Base-by-base conservation (phyloP, 2,329 filamentous ascomycete genomes). In the Exophiala bonariae region DNA sequence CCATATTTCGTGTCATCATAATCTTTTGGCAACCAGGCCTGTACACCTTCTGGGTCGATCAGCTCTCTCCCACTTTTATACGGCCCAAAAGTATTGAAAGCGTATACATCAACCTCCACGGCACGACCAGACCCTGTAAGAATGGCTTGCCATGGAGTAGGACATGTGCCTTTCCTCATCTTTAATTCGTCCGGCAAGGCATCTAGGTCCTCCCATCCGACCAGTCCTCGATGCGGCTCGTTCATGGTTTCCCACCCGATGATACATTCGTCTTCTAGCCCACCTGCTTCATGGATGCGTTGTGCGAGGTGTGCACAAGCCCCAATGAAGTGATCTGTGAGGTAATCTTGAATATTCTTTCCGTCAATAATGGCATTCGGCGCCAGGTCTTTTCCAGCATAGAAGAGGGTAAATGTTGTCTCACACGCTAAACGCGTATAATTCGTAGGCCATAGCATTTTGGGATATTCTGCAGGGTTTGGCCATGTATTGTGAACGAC, bases 361-460 rank as follows among this genome's bases (percentile, higher is more conserved):
- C 90, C 90, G 64, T 99, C 84, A 46, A 99, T 92, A 57, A 96
- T 87, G 58, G 92, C 96, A 62, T 96, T 96, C 3, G 95, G 95
- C 1, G 93, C 89, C 73, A 96, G 97, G 61, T 95, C 89, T 54
- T 77, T 82, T 28, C 93, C 93, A 7, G 80, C 91, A 66, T 95
- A 99, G 72, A 96, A 99, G 41, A 97, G 72, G 0, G 92, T 96
- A 65, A 96, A 97, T 58, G 97, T 89, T 36, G 89, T 91, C 57
- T 91, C 89, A 40, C 86, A 87, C 2, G 86, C 91, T 40, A 97
- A 76, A 18, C 93, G 82, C 52, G 83, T 87, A 68, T 99, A 99
- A 65, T 99, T 99, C 41, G 95, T 97, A 13, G 92, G 90, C 93
- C 93, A 99, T 48, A 97, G 92, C 95, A 99, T 99, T 72, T 96